phyloP scores from a whole-genome alignment of 139 green algal genomes.

The Yamagishiella unicocca region DNA sequence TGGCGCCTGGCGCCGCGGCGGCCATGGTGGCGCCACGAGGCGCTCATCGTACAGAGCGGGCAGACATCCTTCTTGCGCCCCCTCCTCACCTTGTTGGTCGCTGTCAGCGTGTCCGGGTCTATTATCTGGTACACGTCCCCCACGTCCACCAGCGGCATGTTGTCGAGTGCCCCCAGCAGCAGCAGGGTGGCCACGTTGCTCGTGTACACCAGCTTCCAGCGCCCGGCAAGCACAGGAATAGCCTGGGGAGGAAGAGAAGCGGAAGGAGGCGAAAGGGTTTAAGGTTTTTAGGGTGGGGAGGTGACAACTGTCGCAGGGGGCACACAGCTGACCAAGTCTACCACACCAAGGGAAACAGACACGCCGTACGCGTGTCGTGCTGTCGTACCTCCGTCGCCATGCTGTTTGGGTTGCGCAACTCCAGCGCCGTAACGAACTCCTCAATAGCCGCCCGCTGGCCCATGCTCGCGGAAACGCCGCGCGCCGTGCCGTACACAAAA shows the following conservation, averaged over 20 bases:
- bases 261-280: not conserved
- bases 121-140: slow-evolving; percentile 76
- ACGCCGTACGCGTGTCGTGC: too few relatives aligned
- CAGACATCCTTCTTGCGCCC: too few relatives aligned
- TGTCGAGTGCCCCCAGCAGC: slow-evolving; percentile 68
- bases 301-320: too few relatives aligned
- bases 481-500: slow-evolving; percentile 67
- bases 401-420: slow-evolving; percentile 66
- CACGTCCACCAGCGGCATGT: slow-evolving; percentile 71
- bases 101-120: slow-evolving; percentile 63
- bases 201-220: slow-evolving; percentile 79
- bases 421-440: slow-evolving; percentile 71
- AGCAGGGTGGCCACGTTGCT: slow-evolving; percentile 67
- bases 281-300: not conserved
- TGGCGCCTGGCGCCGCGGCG: too few relatives aligned
- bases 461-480: slow-evolving; percentile 53
- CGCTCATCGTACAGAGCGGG: too few relatives aligned
- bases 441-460: slow-evolving; percentile 62
- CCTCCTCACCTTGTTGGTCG: slow-evolving; percentile 75
- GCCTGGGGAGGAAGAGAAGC: not conserved
- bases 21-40: too few relatives aligned
- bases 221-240: slow-evolving; percentile 56
- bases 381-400: slow-evolving; percentile 29
- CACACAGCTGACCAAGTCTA: too few relatives aligned
- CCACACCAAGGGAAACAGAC: not conserved